A percentile compares a stretch with the other conserved stretches of the same genome.
phyloP scores from a whole-genome alignment of 495 filamentous ascomycete genomes.

The Letharia lupina region DNA sequence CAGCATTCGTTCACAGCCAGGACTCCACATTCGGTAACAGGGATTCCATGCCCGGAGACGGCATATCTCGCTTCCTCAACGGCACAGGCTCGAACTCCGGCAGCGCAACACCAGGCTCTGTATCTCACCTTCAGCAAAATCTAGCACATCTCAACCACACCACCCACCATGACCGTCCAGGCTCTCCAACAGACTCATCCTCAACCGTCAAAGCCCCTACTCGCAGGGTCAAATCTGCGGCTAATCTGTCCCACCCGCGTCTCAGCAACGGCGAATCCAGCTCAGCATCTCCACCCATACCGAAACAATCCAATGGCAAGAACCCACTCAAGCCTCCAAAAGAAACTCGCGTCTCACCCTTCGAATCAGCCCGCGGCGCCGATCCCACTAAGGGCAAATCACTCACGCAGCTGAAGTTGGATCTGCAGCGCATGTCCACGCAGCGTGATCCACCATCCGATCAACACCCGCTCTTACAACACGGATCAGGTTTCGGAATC shows the following conservation, averaged over 20 bases:
- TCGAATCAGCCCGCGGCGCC: constrained; percentile 23
- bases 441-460: constrained; percentile 18
- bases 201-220: constrained; percentile 1
- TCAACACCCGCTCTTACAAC: constrained; percentile 18
- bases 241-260: constrained; percentile 18
- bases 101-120: constrained; percentile 23
- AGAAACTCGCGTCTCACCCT: constrained; percentile 18
- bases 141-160: constrained; percentile 11
- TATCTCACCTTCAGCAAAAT: constrained; percentile 21
- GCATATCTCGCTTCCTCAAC: constrained; percentile 26
- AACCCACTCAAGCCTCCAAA: neutral
- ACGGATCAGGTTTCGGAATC: constrained; percentile 9
- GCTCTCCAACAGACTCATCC: constrained; percentile 7
- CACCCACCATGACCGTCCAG: constrained; percentile 7
- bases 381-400: constrained; percentile 21
- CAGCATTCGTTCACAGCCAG: constrained; percentile 20
- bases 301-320: neutral
- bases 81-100: constrained; percentile 16
- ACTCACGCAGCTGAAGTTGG: constrained; percentile 24
- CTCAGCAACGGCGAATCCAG: constrained; percentile 1
- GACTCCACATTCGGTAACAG: constrained; percentile 17
- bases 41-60: constrained; percentile 24
- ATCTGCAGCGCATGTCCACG: constrained; percentile 24
- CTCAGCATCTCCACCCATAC: constrained; percentile 9
- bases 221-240: constrained; percentile 22